Conservation (phyloP, 169 alveolate genomes). For the Plasmodium falciparum region DNA sequence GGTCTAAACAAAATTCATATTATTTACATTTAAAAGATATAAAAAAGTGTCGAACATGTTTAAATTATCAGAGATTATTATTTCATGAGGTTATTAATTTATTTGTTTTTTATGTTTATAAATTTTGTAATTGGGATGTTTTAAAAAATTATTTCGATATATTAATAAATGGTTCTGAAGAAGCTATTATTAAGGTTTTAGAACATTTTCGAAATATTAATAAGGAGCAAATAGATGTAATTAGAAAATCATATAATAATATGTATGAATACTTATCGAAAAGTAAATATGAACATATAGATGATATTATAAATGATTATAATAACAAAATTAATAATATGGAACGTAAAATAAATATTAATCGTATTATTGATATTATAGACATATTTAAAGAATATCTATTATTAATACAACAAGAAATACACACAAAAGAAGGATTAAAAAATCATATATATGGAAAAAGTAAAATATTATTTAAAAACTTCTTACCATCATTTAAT, state of each 20-base stretch:
- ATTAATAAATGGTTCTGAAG: slow-evolving; percentile 35
- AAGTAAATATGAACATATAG: slow-evolving; percentile 28
- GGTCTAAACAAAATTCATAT: slow-evolving; percentile 14
- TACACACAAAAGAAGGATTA: slow-evolving; percentile 57
- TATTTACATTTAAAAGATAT: slow-evolving; percentile 57
- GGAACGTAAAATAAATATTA: slow-evolving; percentile 31
- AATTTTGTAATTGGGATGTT: slow-evolving; percentile 59
- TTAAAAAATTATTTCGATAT: slow-evolving; percentile 59
- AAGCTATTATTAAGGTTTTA: not conserved
- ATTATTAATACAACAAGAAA: slow-evolving; percentile 17
- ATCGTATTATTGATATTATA: slow-evolving; percentile 22
- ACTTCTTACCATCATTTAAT: slow-evolving; percentile 72
- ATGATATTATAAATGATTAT: slow-evolving; percentile 46
- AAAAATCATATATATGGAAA: slow-evolving; percentile 21
- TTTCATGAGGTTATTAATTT: slow-evolving; percentile 55
- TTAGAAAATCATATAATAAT: slow-evolving; percentile 38
- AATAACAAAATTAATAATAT: slow-evolving; percentile 31
- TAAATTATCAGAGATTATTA: slow-evolving; percentile 33
- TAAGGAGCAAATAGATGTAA: slow-evolving; percentile 20
- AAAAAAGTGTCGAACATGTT: slow-evolving; percentile 19
- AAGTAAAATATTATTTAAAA: slow-evolving; percentile 49
- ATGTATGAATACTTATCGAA: slow-evolving; percentile 59
- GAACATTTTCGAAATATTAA: slow-evolving; percentile 38
- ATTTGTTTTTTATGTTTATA: slow-evolving; percentile 59
- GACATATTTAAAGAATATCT: slow-evolving; percentile 67